These are phyloP conservation scores for Diaporthe sp. DNA, from an alignment of 2,329 filamentous ascomycete species.

Conservation along the genomic window DNA sequence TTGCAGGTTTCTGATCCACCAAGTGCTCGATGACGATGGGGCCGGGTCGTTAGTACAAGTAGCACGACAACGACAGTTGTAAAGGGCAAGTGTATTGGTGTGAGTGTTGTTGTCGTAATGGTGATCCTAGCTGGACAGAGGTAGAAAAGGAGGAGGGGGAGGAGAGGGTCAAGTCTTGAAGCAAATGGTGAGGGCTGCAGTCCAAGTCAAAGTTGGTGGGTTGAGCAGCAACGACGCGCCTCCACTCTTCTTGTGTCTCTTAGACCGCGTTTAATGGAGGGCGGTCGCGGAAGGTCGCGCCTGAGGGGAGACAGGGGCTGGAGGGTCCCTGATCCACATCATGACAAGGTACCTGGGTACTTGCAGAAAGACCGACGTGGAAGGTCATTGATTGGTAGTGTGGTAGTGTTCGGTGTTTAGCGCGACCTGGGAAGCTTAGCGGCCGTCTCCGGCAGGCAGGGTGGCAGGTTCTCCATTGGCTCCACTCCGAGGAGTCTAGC, in stretches of 20 bases:
- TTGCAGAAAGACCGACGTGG: background rate
- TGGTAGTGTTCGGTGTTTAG: background rate
- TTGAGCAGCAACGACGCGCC: conserved; percentile 22
- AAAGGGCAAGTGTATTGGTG: background rate
- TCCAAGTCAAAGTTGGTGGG: conserved; percentile 21
- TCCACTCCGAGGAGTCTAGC: conserved; percentile 3
- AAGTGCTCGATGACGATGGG: background rate
- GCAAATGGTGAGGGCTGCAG: background rate
- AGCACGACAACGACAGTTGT: background rate
- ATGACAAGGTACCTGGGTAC: background rate
- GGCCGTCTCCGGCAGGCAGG: conserved; percentile 5
- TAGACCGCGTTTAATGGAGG: conserved; percentile 23
- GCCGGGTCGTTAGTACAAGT: background rate
- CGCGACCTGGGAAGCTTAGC: background rate
- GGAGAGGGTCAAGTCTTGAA: background rate
- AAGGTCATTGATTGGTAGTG: background rate
- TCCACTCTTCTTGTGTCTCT: conserved; percentile 20
- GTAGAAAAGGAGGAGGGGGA: background rate
- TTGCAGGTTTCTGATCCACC: background rate
- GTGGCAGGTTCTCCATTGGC: background rate
- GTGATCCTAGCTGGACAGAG: background rate
- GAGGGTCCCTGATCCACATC: background rate
- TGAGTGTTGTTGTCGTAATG: background rate
- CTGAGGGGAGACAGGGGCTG: background rate
- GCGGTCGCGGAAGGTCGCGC: background rate